These are phyloP conservation scores for Xylaria acuta DNA, from an alignment of 495 filamentous ascomycete species.

Conservation along the genomic window DNA sequence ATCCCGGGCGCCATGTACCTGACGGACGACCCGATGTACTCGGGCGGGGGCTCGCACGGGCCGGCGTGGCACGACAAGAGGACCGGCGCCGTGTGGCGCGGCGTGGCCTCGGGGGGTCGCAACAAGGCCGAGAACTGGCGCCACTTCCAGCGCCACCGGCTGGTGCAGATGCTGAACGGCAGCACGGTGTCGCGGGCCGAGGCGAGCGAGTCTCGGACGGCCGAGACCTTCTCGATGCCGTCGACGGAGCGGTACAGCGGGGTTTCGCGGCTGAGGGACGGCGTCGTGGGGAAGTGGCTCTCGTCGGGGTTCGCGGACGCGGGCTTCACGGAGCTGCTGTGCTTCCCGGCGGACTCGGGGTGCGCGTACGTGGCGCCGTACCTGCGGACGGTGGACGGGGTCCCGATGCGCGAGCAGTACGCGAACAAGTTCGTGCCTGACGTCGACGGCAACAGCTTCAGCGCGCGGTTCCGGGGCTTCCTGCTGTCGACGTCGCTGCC, in stretches of 20 bases:
- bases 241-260: constrained; percentile 40
- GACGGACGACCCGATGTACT: constrained; percentile 66
- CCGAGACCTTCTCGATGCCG: constrained; percentile 50
- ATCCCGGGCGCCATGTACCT: constrained; percentile 80
- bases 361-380: constrained; percentile 52
- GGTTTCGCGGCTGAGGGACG: neutral
- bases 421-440: constrained; percentile 64
- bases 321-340: constrained; percentile 49
- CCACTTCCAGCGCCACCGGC: constrained; percentile 75
- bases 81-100: constrained; percentile 69
- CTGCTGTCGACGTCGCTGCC: constrained; percentile 62
- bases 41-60: constrained; percentile 57
- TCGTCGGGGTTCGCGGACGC: constrained; percentile 42
- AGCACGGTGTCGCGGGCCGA: constrained; percentile 59
- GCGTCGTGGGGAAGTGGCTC: constrained; percentile 48
- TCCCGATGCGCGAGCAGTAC: constrained; percentile 63
- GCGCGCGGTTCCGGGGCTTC: constrained; percentile 66
- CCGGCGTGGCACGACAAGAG: constrained; percentile 63
- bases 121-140: constrained; percentile 70
- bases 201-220: constrained; percentile 32
- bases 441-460: constrained; percentile 70
- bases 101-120: constrained; percentile 71
- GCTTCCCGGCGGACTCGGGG: constrained; percentile 37
- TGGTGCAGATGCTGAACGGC: constrained; percentile 72
- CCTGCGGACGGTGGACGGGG: constrained; percentile 36